Evolutionary conservation across 495 filamentous ascomycete species (phyloP).

Genomic region (Podospora conica): DNA sequence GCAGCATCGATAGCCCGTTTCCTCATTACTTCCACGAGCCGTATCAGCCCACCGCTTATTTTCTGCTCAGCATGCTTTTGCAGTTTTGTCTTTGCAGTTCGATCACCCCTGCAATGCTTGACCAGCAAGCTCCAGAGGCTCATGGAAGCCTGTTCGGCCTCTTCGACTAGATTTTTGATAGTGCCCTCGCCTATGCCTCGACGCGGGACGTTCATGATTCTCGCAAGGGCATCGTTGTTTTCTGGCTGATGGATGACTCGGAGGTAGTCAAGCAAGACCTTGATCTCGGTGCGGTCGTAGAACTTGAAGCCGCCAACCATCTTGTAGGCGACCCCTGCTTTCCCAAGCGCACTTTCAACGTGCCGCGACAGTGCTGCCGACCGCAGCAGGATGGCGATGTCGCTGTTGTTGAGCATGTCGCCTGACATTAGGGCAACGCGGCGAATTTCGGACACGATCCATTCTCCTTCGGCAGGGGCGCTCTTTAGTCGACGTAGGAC

Average conservation of each 20-base stretch:
- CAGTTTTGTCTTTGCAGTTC: conserved; percentile 60
- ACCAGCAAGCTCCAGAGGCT: conserved; percentile 70
- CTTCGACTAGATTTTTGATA: conserved; percentile 62
- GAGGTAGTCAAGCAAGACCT: conserved; percentile 82
- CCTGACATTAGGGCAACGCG: conserved; percentile 66
- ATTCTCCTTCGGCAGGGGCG: conserved; percentile 70
- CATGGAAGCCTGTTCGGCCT: conserved; percentile 61
- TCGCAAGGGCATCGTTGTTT: conserved; percentile 80
- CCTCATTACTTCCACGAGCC: conserved; percentile 55
- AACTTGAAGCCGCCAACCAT: conserved; percentile 92
- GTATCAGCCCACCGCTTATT: conserved; percentile 34
- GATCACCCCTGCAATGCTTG: conserved; percentile 63
- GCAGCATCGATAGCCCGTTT: conserved; percentile 50
- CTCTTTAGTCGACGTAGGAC: conserved; percentile 73
- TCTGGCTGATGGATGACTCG: conserved; percentile 77
- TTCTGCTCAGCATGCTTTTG: conserved; percentile 59
- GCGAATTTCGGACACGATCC: conserved; percentile 84
- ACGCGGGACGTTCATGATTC: conserved; percentile 79
- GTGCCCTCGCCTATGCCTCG: conserved; percentile 80
- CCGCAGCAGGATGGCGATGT: conserved; percentile 81
- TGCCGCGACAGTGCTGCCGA: conserved; percentile 77
- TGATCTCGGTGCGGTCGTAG: conserved; percentile 89
- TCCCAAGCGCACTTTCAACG: conserved; percentile 79
- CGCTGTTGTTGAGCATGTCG: conserved; percentile 61
- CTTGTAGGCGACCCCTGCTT: conserved; percentile 79